Percentiles rank a stretch among this genome's conserved stretches.
Conservation (phyloP, 768 basidiomycete species). For the Coprinopsis strossmayeri region DNA sequence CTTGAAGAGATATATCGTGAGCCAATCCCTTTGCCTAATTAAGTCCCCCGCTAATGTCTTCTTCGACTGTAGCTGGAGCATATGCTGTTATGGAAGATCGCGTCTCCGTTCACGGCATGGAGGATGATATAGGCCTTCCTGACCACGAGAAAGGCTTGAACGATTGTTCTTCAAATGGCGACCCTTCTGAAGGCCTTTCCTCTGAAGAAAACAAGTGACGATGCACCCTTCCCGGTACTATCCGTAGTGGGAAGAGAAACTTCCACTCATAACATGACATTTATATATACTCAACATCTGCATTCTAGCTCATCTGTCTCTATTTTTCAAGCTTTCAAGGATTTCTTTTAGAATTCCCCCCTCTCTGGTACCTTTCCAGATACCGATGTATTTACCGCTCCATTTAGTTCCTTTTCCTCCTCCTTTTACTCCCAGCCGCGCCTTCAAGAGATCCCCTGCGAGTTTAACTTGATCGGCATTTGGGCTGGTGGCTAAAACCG, state of each 20-base stretch:
- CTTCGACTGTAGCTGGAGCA: not conserved
- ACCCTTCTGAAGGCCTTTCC: not conserved
- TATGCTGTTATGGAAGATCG: conserved; percentile 11
- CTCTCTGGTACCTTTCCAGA: conserved; percentile 51
- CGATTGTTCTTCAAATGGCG: conserved; percentile 9
- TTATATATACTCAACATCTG: not conserved
- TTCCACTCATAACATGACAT: not conserved
- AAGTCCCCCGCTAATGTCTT: too few relatives aligned
- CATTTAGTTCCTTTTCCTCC: conserved; percentile 72
- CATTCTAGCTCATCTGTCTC: conserved; percentile 6
- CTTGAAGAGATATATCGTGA: conserved; percentile 13
- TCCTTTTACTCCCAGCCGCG: conserved; percentile 59
- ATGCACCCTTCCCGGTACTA: too few relatives aligned
- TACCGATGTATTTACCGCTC: conserved; percentile 68
- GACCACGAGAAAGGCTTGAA: conserved; percentile 14
- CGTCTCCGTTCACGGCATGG: conserved; percentile 18
- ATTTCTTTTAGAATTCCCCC: conserved; percentile 30
- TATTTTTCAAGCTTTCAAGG: conserved; percentile 19
- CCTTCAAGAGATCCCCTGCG: conserved; percentile 50
- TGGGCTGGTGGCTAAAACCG: conserved; percentile 55
- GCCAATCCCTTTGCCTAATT: not conserved
- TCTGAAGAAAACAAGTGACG: too few relatives aligned
- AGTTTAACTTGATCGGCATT: conserved; percentile 55
- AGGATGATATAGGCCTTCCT: conserved; percentile 12
- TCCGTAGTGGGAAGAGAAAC: not conserved